Percentiles rank a stretch among this genome's conserved stretches.
phyloP scores from a whole-genome alignment of 2,329 filamentous ascomycete genomes.

The Ophiognomonia clavigignenti-juglandacearum region DNA sequence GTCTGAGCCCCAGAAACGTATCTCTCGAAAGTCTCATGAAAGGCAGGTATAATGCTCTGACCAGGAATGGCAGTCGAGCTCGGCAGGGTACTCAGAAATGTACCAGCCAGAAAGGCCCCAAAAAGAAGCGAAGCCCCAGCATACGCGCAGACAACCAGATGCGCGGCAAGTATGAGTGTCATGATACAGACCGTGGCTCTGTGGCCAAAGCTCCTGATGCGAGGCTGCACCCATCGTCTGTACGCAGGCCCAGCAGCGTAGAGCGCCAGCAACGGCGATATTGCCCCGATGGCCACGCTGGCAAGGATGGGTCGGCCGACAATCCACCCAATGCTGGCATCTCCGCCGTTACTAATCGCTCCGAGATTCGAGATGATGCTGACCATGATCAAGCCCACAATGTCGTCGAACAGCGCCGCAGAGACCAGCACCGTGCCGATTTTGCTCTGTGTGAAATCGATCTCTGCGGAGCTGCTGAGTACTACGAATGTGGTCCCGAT shows the following conservation, averaged over 20 bases:
- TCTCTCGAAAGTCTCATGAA: conserved; percentile 32
- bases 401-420: conserved; percentile 42
- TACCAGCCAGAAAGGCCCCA: conserved; percentile 35
- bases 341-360: conserved; percentile 12
- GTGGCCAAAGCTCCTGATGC: conserved; percentile 28
- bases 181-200: conserved; percentile 26
- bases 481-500: conserved; percentile 24
- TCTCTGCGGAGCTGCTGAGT: conserved; percentile 24
- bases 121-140: conserved; percentile 33
- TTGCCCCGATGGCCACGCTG: conserved; percentile 28
- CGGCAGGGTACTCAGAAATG: conserved; percentile 31
- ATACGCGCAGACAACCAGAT: conserved; percentile 27
- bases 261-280: conserved; percentile 30
- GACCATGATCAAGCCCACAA: conserved; percentile 38
- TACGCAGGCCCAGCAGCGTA: conserved; percentile 32
- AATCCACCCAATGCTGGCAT: conserved; percentile 28
- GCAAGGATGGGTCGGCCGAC: conserved; percentile 34
- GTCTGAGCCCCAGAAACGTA: conserved; percentile 32
- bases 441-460: conserved; percentile 36
- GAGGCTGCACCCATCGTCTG: conserved; percentile 28
- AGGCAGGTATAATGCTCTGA: conserved; percentile 30
- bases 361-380: conserved; percentile 22
- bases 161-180: conserved; percentile 24
- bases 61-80: conserved; percentile 30
- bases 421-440: conserved; percentile 39